A percentile compares a stretch with the other conserved stretches of the same genome.
phyloP scores from a whole-genome alignment of 768 basidiomycete species.

The Hydnum rufescens region DNA sequence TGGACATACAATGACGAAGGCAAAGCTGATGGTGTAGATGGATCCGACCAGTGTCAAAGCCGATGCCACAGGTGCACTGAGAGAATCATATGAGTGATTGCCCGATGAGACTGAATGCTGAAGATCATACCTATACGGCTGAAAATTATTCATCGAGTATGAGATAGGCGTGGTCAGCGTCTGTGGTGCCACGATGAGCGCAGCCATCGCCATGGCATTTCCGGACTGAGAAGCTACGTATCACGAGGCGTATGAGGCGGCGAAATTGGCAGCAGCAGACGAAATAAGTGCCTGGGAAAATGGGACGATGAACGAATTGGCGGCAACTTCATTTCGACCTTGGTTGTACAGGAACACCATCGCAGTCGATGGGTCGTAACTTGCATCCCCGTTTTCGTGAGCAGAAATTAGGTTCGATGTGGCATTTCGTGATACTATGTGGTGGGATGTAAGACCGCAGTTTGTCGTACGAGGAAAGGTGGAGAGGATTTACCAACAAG shows the following conservation, averaged over 20 bases:
- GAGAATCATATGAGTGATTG: conserved; percentile 7
- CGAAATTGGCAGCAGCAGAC: conserved; percentile 4
- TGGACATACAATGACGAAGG: too few relatives aligned
- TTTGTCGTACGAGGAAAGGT: conserved; percentile 1
- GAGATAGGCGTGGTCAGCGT: too few relatives aligned
- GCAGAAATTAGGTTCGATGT: too few relatives aligned
- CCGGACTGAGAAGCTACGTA: conserved; percentile 13
- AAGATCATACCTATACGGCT: conserved; percentile 20
- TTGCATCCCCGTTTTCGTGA: conserved; percentile 6
- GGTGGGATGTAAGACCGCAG: not conserved
- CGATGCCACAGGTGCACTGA: too few relatives aligned
- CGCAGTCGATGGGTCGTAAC: conserved; percentile 5
- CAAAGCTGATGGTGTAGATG: too few relatives aligned
- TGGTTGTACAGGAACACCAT: too few relatives aligned
- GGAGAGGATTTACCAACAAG: too few relatives aligned
- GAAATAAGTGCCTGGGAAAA: conserved; percentile 16
- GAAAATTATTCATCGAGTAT: conserved; percentile 23
- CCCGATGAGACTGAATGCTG: not conserved
- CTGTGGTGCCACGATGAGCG: too few relatives aligned
- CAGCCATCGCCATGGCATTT: too few relatives aligned
- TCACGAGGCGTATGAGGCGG: too few relatives aligned
- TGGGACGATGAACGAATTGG: conserved; percentile 23
- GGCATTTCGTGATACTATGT: too few relatives aligned
- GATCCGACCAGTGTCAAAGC: too few relatives aligned
- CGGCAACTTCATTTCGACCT: conserved; percentile 25